Base-by-base conservation (phyloP, 2,329 filamentous ascomycete genomes). In the Colletotrichum orbiculare region DNA sequence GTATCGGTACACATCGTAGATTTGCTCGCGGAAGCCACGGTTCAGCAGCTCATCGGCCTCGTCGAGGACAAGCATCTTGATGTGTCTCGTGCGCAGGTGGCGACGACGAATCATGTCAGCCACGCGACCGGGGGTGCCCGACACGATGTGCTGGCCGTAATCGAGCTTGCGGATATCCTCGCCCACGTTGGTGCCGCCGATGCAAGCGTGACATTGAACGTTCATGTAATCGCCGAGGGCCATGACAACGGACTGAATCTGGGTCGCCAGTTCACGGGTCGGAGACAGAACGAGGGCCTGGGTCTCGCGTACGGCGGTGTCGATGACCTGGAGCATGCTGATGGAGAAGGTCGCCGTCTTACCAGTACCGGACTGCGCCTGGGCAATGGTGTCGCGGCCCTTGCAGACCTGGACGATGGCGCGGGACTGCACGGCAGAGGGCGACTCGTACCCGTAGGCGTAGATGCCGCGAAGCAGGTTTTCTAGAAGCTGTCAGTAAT, bases 201-300 rank as follows among this genome's bases (percentile, higher is more conserved):
- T 98, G 80, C 96, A 99, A 65, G 96, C 95, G 74, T 99, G 96
- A 82, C 96, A 99, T 81, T 99, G 94, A 4, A 99, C 93, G 76
- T 97, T 97, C 96, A 99, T 98, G 85, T 97, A 99, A 80, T 99
- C 96, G 70, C 96, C 96, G n/a, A 99, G 88, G n/a, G 96, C 96
- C 89, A 98, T 97, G 72, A 99, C 92, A 65, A 99, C 96, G 41
- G 93, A 97, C 81, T 99, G 96, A 70, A 99, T 99, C 81, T 99
- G 96, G 35, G 95, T 97, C 49, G 96, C 96, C 69, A 99, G 85
- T 86, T 99, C 96, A 76, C 96, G 93, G 17, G 95, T 98, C 2
- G 96, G 96, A 4, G 96, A 97, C 8, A 99, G 88, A 9, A 99
- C 94, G 48, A 99, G 89, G 6, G 96, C 96, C 83, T 97, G 94